Evolutionary conservation across 495 filamentous ascomycete genomes (phyloP).

Genomic region (Patellaria atrata): DNA sequence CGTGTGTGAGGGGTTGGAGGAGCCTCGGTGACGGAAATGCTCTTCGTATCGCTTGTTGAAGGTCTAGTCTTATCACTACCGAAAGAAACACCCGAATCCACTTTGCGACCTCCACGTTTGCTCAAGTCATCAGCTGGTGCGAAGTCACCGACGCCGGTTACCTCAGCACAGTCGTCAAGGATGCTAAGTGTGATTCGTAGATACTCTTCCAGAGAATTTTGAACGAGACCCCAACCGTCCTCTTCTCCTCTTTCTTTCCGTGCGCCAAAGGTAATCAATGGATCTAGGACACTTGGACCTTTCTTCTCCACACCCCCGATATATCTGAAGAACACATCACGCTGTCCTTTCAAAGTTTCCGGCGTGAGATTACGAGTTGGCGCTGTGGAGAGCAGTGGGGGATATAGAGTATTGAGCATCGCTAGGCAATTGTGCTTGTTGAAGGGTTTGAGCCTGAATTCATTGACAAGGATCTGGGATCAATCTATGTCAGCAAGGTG

Average conservation of each 20-base stretch:
- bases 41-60: slow-evolving; percentile 6
- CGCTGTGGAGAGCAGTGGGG: slow-evolving; percentile 30
- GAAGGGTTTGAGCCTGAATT: slow-evolving; percentile 49
- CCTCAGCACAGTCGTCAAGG: slow-evolving; percentile 43
- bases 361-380: slow-evolving; percentile 43
- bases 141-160: slow-evolving; percentile 35
- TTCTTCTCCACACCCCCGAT: slow-evolving; percentile 46
- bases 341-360: slow-evolving; percentile 40
- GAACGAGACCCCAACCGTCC: slow-evolving; percentile 43
- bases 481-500: slow-evolving; percentile 6
- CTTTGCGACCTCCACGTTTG: slow-evolving; percentile 37
- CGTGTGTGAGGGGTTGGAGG: slow-evolving; percentile 12
- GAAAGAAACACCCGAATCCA: slow-evolving; percentile 53
- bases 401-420: slow-evolving; percentile 67
- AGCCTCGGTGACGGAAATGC: slow-evolving; percentile 9
- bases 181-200: slow-evolving; percentile 43
- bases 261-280: slow-evolving; percentile 40
- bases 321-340: slow-evolving; percentile 51
- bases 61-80: slow-evolving; percentile 23
- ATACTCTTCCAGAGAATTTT: slow-evolving; percentile 45
- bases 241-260: slow-evolving; percentile 34
- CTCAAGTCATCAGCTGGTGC: slow-evolving; percentile 23
- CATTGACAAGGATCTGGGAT: slow-evolving; percentile 50
- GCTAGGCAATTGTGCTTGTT: slow-evolving; percentile 58
- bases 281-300: slow-evolving; percentile 40